Conservation (phyloP, 177 flowering plant species). For the Vitis hybrid region DNA sequence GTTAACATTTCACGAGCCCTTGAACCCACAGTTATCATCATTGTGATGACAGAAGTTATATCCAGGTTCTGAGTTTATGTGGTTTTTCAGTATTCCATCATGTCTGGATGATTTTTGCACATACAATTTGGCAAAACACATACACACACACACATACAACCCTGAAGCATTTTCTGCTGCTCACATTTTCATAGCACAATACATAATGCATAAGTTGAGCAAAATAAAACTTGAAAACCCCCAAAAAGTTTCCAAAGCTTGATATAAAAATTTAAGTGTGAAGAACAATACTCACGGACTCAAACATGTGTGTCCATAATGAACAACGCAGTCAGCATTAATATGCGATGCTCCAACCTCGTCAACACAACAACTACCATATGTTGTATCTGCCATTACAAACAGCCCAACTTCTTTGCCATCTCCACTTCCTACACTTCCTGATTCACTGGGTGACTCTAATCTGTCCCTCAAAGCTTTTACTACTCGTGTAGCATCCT, state of each 20-base stretch:
- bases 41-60: too few relatives aligned
- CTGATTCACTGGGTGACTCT: conserved; percentile 12
- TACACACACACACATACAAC: too few relatives aligned
- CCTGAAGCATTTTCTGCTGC: too few relatives aligned
- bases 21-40: too few relatives aligned
- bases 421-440: conserved; percentile 4
- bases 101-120: too few relatives aligned
- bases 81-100: too few relatives aligned
- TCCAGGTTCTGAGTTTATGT: too few relatives aligned
- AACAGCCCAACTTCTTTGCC: conserved; percentile 44
- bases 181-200: too few relatives aligned
- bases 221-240: background rate
- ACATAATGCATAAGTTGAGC: too few relatives aligned
- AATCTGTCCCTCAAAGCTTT: conserved; percentile 50
- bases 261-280: background rate
- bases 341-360: conserved; percentile 91
- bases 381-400: conserved; percentile 93
- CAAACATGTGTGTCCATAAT: conserved; percentile 91
- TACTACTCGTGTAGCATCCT: conserved; percentile 65
- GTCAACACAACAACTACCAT: conserved; percentile 94
- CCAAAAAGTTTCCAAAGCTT: background rate
- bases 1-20: too few relatives aligned
- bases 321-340: conserved; percentile 77
- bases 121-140: too few relatives aligned
- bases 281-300: conserved; percentile 62